These are phyloP conservation scores for Pulveroboletus ravenelii DNA, from an alignment of 768 basidiomycete species.

Conservation along the genomic window DNA sequence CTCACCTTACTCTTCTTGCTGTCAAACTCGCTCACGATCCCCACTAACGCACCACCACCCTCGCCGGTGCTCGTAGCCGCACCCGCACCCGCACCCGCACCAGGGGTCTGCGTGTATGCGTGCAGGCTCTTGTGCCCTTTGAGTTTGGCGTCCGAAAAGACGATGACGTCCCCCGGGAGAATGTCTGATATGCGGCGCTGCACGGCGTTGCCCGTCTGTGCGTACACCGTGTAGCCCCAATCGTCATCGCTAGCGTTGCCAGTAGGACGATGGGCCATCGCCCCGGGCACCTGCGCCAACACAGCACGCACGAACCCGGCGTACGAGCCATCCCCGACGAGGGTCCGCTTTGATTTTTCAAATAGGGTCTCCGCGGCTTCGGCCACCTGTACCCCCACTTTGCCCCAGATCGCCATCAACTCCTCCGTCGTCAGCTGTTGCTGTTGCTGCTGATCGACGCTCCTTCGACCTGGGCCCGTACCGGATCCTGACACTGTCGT, in stretches of 20 bases:
- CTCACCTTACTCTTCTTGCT: slow-evolving; percentile 81
- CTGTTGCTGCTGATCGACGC: slow-evolving; percentile 25
- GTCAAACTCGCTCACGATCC: slow-evolving; percentile 79
- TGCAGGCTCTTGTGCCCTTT: slow-evolving; percentile 79
- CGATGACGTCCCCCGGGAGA: slow-evolving; percentile 80
- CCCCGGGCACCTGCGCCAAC: slow-evolving; percentile 62
- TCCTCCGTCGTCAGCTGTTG: slow-evolving; percentile 52
- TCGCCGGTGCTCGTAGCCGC: slow-evolving; percentile 7
- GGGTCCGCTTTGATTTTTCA: slow-evolving; percentile 70
- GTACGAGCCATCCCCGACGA: slow-evolving; percentile 84
- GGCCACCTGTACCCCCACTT: slow-evolving; percentile 70
- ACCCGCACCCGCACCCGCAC: slow-evolving; percentile 40
- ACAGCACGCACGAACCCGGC: slow-evolving; percentile 71
- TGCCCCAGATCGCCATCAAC: slow-evolving; percentile 63
- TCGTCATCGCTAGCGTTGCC: slow-evolving; percentile 25
- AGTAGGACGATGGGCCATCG: slow-evolving; percentile 37
- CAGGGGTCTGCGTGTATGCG: slow-evolving; percentile 54
- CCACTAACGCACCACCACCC: slow-evolving; percentile 52
- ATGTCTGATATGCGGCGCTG: slow-evolving; percentile 75
- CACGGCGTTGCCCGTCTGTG: slow-evolving; percentile 62
- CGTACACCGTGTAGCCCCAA: slow-evolving; percentile 75
- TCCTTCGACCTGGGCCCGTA: slow-evolving; percentile 2
- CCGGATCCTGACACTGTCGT: slow-evolving; percentile 9
- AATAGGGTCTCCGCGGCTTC: slow-evolving; percentile 62
- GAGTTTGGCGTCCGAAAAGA: slow-evolving; percentile 69